Conservation (phyloP, 2,329 filamentous ascomycete genomes). For the Pestalotiopsis sp. region DNA sequence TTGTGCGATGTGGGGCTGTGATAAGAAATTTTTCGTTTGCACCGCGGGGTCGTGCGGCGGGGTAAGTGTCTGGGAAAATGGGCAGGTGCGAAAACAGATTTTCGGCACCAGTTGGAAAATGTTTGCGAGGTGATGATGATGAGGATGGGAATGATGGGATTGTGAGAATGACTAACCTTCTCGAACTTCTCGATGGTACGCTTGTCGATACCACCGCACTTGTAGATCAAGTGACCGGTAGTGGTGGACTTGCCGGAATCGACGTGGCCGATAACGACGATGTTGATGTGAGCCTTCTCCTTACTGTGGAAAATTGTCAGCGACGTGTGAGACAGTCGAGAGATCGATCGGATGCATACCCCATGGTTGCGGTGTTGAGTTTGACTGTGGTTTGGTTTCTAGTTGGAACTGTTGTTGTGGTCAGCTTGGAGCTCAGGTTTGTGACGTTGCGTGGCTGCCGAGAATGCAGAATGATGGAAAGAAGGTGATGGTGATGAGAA, state of each 20-base stretch:
- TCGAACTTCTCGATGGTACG: conserved; percentile 99
- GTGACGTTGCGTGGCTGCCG: neutral
- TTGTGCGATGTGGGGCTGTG: neutral
- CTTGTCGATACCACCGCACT: conserved; percentile 99
- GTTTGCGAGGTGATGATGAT: neutral
- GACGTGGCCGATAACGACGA: conserved; percentile 84
- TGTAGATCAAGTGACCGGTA: conserved; percentile 95
- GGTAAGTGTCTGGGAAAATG: conserved; percentile 18
- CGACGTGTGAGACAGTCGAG: neutral
- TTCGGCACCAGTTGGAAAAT: conserved; percentile 16
- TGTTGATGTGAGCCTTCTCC: conserved; percentile 95
- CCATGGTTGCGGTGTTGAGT: conserved; percentile 37
- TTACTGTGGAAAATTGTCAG: conserved; percentile 62
- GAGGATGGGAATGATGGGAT: neutral
- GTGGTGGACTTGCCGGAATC: conserved; percentile 95
- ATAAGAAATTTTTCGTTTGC: conserved; percentile 7
- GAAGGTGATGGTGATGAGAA: neutral
- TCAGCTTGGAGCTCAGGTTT: neutral
- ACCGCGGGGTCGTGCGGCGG: conserved; percentile 20
- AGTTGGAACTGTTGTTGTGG: conserved; percentile 8
- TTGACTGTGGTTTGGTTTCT: conserved; percentile 3
- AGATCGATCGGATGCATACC: conserved; percentile 29
- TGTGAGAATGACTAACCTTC: conserved; percentile 72
- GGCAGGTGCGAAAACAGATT: conserved; percentile 25
- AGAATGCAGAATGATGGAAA: neutral